Base-by-base conservation (phyloP, 1,284 basidiomycete genomes). In the Ceratobasidium sp. region DNA sequence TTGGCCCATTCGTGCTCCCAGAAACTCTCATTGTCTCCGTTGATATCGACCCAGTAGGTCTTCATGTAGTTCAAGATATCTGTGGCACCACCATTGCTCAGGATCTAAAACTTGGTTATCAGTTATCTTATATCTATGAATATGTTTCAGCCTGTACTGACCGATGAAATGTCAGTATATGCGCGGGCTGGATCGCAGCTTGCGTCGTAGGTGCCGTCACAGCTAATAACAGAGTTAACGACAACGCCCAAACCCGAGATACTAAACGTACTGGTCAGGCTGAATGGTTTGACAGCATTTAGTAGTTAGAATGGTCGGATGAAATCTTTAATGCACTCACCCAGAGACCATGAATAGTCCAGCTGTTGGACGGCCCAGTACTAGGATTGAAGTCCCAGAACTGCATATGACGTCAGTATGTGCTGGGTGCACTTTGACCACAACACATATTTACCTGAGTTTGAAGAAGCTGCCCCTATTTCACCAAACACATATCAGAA, bases 41-140 rank as follows among this genome's bases (percentile, higher is more conserved):
- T 86, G 77, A 88, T 89, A 81, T 92, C 89, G 28, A 91, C 86
- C 92, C 92, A 93, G 82, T 87, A 90, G 57, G 85, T 84, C 62
- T 91, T 77, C 92, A 95, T 94, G 83, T 89, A 93, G 10, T 85
- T 81, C n/a, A 95, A 84, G 0, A 92, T 91, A 46, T 88, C 87
- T 46, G 86, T 86, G 23, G 91, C 90, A 1, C 91, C 92, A 78
- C 91, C 88, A 20, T 84, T 83, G 7, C 85, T 84, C 57, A 95
- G 86, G 54, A 94, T 86, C 90, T 93, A 50, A n/a, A 57, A 44
- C 38, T 77, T 26, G 26, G 9, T 20, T 9, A 77, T 73, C n/a
- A 56, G 56, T 17, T 9, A 12, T 26, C 42, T 33, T 59, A 54
- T 10, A 12, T 0, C 54, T 44, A n/a, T 46, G 38, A 38, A 20